phyloP scores from a whole-genome alignment of 2,329 filamentous ascomycete species.

The Sarocladium strictum region DNA sequence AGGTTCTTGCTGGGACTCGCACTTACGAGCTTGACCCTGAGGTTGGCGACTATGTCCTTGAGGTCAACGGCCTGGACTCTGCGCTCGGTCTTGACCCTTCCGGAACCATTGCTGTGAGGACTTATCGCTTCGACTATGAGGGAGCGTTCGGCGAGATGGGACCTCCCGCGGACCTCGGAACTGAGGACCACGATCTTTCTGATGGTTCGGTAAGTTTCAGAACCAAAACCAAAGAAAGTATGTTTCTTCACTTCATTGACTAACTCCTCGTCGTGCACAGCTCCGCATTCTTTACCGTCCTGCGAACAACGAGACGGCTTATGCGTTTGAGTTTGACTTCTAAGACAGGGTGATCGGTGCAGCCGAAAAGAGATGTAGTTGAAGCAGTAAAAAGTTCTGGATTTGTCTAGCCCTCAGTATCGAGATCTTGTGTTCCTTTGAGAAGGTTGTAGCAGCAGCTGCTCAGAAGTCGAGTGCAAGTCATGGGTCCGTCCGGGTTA shows the following conservation, averaged over 20 bases:
- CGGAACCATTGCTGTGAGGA: neutral
- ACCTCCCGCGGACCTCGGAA: neutral
- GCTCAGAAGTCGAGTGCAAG: too few species aligned
- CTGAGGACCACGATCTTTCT: neutral
- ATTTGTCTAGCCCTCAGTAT: too few species aligned
- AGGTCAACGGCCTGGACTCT: slow-evolving; percentile 3
- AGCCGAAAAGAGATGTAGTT: too few species aligned
- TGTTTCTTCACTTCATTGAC: too few species aligned
- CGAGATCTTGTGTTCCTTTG: too few species aligned
- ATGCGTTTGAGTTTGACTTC: slow-evolving; percentile 4
- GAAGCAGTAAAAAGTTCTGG: too few species aligned
- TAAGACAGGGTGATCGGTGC: too few species aligned
- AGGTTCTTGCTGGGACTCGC: neutral
- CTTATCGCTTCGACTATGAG: slow-evolving; percentile 3
- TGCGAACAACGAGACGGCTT: neutral
- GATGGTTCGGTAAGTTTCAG: neutral
- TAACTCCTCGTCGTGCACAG: neutral
- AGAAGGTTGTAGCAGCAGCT: too few species aligned
- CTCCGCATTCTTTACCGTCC: slow-evolving; percentile 2
- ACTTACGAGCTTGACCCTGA: neutral
- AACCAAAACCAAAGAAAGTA: neutral
- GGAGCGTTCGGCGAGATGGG: neutral
- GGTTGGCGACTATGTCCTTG: neutral
- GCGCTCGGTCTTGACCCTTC: slow-evolving; percentile 1
- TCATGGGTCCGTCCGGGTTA: too few species aligned